Conservation (phyloP, 225 moss, liverwort and hornwort species). For the Climacium dendroides region DNA sequence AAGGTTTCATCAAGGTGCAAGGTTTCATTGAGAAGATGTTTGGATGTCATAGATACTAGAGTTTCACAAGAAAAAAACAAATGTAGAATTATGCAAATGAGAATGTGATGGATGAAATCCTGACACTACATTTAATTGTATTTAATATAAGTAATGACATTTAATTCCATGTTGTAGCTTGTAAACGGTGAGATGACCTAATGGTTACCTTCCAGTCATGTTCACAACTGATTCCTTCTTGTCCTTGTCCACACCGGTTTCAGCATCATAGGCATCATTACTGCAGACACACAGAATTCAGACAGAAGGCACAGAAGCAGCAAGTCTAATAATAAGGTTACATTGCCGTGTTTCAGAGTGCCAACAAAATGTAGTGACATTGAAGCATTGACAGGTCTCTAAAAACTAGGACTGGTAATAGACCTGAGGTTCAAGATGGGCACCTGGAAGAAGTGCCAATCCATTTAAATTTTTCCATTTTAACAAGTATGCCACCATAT, state of each 20-base stretch:
- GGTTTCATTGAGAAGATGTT: background rate
- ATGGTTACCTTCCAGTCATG: slow-evolving; percentile 73
- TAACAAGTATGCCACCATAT: background rate
- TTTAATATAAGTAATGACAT: background rate
- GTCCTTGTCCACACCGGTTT: slow-evolving; percentile 73
- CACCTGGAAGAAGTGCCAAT: background rate
- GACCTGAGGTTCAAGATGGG: background rate
- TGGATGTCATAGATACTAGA: background rate
- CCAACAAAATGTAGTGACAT: background rate
- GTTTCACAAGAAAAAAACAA: background rate
- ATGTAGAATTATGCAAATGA: background rate
- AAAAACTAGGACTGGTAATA: background rate
- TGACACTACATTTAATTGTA: background rate
- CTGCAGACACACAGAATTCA: slow-evolving; percentile 16
- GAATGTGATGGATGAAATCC: no score
- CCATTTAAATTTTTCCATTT: background rate
- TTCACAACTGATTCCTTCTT: slow-evolving; percentile 90
- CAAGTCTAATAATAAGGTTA: background rate
- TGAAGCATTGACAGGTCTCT: no score
- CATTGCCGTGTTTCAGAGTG: background rate
- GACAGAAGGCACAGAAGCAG: background rate
- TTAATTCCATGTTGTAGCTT: background rate
- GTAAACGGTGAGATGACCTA: background rate
- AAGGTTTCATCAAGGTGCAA: background rate
- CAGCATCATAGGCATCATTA: slow-evolving; percentile 84